Evolutionary conservation across 139 green algal genomes (phyloP), one percentile per base, ranked within the genome.

Genomic region (Spirogloea muscicola): DNA sequence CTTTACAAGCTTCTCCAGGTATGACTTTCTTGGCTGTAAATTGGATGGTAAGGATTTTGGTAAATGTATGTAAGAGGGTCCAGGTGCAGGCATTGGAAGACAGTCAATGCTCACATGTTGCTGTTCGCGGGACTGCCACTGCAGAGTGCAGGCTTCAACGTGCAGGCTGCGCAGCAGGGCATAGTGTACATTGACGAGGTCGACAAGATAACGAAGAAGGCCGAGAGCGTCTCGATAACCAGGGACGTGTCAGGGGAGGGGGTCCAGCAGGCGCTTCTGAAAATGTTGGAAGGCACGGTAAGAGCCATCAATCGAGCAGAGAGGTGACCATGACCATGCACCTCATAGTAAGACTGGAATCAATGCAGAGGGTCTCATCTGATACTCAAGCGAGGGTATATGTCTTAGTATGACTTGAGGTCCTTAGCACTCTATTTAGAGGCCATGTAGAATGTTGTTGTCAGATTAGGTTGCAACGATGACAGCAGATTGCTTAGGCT

Each of bases 111-210:
- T 42, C 31, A 2, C 25, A 34, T 34, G n/a, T 27, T 34, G 55
- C 27, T 34, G n/a, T 31, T n/a, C 27, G 48, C 27, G 48, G 18
- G 18, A 61, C 42, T 72, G 63, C 29, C 1, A 21, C 27, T 38
- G 1, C 77, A 87, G 79, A 85, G 77, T 18, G 83, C 85, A 42
- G 85, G 88, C 61, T 90, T 86, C 68, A 86, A 96, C 74, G 60
- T 95, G 7, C 44, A 74, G 2, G 76, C 82, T 18, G 89, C 92
- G 3, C 85, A 97, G 84, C 85, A 87, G 49, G 93, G 92, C 77
- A 96, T 97, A 58, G 87, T 97, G 36, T 97, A 96, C 85, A 94
- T 97, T 39, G 84, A 88, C 62, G 92, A 98, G 84, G 88, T 98
- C 63, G 93, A 98, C 87, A 97, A 97, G 82, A 91, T 97, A 42